phyloP scores from a whole-genome alignment of 2,329 filamentous ascomycete genomes.

The Trichoderma sp. region DNA sequence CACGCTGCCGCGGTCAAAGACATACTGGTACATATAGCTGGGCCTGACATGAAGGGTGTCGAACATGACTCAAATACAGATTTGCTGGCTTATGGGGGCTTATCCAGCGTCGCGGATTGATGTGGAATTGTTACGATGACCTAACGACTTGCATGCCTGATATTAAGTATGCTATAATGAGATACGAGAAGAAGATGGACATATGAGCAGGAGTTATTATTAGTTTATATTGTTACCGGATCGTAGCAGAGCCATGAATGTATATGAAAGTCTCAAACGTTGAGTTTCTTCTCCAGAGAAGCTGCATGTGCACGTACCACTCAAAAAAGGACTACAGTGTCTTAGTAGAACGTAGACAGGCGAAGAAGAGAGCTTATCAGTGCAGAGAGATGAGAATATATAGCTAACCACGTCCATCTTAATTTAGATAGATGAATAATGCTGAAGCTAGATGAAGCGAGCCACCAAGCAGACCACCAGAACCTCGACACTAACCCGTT shows the following conservation, averaged over 20 bases:
- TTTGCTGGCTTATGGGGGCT: background rate
- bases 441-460: background rate
- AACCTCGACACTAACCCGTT: background rate
- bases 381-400: background rate
- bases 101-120: background rate
- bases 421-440: background rate
- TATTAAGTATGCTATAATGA: background rate
- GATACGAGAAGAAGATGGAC: background rate
- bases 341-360: background rate
- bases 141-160: background rate
- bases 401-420: background rate
- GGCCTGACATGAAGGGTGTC: background rate
- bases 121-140: background rate
- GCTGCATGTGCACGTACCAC: background rate
- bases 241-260: background rate
- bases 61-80: background rate
- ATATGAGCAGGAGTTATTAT: background rate
- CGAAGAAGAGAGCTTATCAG: background rate
- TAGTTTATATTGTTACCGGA: background rate
- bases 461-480: background rate
- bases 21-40: background rate
- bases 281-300: background rate
- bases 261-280: background rate
- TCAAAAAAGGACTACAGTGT: background rate
- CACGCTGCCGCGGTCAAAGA: background rate